Conservation (phyloP, 176 grass and related monocot species). For the Bonia amplexicaulis region DNA sequence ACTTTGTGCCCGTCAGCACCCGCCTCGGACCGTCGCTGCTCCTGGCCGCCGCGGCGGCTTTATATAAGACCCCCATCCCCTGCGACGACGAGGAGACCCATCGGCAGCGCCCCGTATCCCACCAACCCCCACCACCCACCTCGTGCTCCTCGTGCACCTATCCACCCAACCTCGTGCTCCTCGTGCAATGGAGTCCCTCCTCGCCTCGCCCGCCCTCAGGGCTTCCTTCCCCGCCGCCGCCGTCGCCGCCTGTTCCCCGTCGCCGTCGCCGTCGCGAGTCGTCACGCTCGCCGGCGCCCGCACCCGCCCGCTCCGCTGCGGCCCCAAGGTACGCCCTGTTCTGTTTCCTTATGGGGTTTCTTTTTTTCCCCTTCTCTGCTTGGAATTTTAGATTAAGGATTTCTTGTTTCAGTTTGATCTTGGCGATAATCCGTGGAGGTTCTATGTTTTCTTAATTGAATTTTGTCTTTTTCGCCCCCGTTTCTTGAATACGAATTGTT, state of each 20-base stretch:
- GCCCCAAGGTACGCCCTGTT: neutral
- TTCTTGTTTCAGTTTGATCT: neutral
- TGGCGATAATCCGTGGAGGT: neutral
- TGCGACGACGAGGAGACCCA: neutral
- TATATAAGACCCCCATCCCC: neutral
- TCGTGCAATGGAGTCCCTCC: constrained; percentile 34
- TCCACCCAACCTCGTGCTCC: neutral
- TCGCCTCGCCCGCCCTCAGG: neutral
- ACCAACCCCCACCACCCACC: neutral
- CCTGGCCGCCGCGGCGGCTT: neutral
- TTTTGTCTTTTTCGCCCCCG: neutral
- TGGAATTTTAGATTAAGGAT: neutral
- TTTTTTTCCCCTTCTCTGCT: neutral
- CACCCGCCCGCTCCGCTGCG: neutral
- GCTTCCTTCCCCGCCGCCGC: neutral
- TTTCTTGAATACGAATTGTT: neutral
- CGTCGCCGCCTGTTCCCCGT: neutral
- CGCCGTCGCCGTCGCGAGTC: neutral
- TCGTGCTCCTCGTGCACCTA: neutral
- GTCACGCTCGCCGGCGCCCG: neutral
- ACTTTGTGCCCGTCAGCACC: neutral
- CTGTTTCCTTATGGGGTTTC: neutral
- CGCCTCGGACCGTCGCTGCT: neutral
- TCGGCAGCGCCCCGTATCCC: neutral
- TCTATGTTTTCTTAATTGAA: neutral